Evolutionary conservation across 2,329 filamentous ascomycete genomes (phyloP).

Genomic region (Fusarium redolens): DNA sequence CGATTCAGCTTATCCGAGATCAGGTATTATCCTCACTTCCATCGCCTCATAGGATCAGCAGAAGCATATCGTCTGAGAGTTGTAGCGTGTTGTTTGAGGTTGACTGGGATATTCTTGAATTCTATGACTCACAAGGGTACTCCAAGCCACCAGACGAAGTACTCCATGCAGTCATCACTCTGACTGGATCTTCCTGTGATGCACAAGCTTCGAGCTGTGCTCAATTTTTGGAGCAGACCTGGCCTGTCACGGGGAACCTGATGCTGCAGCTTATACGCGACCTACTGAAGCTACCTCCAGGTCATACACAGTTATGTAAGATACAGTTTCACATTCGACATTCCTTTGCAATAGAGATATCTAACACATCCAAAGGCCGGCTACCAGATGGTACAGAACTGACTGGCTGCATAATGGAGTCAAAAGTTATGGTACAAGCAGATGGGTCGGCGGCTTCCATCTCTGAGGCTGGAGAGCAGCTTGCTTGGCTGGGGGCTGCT

Average conservation of each 20-base stretch:
- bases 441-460: background rate
- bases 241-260: background rate
- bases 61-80: background rate
- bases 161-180: background rate
- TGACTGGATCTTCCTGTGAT: background rate
- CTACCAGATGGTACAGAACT: background rate
- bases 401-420: rapidly evolving
- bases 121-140: background rate
- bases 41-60: background rate
- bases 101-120: background rate
- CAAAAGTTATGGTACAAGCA: background rate
- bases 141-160: background rate
- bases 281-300: background rate
- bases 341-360: background rate
- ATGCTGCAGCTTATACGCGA: background rate
- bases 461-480: background rate
- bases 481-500: background rate
- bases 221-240: background rate
- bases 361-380: rapidly evolving
- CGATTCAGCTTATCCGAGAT: background rate
- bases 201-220: background rate
- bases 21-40: background rate
- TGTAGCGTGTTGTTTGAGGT: rapidly evolving
- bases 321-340: background rate
- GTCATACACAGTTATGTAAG: background rate